phyloP scores from a whole-genome alignment of 1,284 basidiomycete genomes.

The Pascua guehoae region DNA sequence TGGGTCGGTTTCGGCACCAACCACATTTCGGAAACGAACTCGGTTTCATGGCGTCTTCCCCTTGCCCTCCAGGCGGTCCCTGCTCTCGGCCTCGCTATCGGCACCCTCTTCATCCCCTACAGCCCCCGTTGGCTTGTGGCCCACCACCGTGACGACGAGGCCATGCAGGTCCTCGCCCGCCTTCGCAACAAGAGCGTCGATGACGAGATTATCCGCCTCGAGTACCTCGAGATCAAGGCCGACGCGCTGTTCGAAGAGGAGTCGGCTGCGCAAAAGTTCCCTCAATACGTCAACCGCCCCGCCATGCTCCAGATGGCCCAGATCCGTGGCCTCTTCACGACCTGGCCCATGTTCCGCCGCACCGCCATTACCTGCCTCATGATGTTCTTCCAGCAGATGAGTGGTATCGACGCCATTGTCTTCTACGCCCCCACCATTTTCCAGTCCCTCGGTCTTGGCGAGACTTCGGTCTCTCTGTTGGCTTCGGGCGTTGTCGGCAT shows the following conservation, averaged over 20 bases:
- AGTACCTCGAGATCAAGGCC: constrained; percentile 73
- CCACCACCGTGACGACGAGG: constrained; percentile 66
- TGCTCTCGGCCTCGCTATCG: constrained; percentile 43
- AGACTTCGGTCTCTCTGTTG: constrained; percentile 34
- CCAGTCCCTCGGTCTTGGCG: constrained; percentile 25
- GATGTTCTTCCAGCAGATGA: constrained; percentile 46
- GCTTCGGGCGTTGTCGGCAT: constrained; percentile 45
- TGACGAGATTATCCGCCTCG: constrained; percentile 65
- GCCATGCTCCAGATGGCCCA: constrained; percentile 16
- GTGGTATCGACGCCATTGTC: constrained; percentile 29
- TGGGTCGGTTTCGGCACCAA: constrained; percentile 70
- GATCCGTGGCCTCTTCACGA: constrained; percentile 15
- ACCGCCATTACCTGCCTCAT: constrained; percentile 44
- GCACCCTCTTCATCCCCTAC: constrained; percentile 51
- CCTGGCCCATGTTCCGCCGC: constrained; percentile 29
- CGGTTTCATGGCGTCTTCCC: constrained; percentile 73
- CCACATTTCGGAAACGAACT: constrained; percentile 50
- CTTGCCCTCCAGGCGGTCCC: constrained; percentile 71
- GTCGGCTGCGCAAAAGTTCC: constrained; percentile 13
- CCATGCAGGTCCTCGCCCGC: constrained; percentile 59
- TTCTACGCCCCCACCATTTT: constrained; percentile 27
- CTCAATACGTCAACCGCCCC: constrained; percentile 12
- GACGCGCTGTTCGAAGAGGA: constrained; percentile 58
- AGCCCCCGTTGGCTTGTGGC: constrained; percentile 59
- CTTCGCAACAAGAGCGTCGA: constrained; percentile 59